Evolutionary conservation across 352 stramenopile species (phyloP).

Genomic region (Phytophthora quininea): DNA sequence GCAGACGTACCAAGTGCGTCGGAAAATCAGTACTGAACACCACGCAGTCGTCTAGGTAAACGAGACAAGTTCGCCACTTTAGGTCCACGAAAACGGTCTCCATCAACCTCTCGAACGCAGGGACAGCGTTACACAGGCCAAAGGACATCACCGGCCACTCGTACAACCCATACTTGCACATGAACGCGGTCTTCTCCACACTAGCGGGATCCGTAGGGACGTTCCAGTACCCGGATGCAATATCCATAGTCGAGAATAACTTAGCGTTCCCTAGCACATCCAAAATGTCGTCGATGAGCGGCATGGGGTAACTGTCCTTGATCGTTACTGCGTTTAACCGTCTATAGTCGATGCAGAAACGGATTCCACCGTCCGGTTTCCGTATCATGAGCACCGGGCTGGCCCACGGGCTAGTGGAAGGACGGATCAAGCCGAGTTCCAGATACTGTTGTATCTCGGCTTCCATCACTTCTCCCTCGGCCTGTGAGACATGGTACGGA

Average conservation of each 20-base stretch:
- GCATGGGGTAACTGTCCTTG: conserved; percentile 10
- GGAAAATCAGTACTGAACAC: conserved; percentile 7
- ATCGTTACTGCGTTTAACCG: not conserved
- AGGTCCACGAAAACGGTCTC: conserved; percentile 5
- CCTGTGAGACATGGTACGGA: too few relatives aligned
- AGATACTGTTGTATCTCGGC: too few relatives aligned
- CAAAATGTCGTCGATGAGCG: conserved; percentile 1
- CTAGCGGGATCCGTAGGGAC: not conserved
- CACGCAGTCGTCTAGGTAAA: conserved; percentile 10
- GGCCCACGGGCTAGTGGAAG: too few relatives aligned
- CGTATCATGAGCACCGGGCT: too few relatives aligned
- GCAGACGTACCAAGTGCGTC: conserved; percentile 1
- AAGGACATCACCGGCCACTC: conserved; percentile 3
- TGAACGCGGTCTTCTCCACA: conserved; percentile 8
- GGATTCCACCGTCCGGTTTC: too few relatives aligned
- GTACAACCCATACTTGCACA: not conserved
- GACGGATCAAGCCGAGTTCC: too few relatives aligned
- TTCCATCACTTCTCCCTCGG: too few relatives aligned
- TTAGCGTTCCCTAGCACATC: not conserved
- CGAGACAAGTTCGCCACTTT: conserved; percentile 5
- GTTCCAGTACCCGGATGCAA: conserved; percentile 5
- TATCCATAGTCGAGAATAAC: conserved; percentile 1
- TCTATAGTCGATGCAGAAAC: too few relatives aligned
- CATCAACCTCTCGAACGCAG: conserved; percentile 1
- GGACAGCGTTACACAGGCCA: conserved; percentile 1